Evolutionary conservation across 768 basidiomycete genomes (phyloP).

Genomic region (Pleurotus ostreatus): DNA sequence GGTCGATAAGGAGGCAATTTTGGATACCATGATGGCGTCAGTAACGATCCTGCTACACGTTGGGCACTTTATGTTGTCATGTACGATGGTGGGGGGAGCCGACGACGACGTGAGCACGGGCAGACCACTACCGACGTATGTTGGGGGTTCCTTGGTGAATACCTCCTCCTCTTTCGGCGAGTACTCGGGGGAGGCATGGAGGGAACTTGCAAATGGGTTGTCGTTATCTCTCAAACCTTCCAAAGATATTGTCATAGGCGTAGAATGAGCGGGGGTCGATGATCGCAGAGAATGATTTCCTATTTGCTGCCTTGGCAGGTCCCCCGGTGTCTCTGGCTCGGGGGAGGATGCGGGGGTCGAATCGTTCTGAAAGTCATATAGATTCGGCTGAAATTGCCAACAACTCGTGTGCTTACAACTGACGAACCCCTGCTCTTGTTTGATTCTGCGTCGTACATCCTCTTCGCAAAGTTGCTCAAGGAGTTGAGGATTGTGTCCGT

Average conservation of each 20-base stretch:
- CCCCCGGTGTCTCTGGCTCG: slow-evolving; percentile 4
- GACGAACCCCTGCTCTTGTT: slow-evolving; percentile 2
- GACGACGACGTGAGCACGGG: slow-evolving; percentile 16
- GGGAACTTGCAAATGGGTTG: slow-evolving; percentile 21
- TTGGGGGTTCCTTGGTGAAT: background rate
- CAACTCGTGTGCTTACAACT: too few relatives aligned
- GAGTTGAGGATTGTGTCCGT: slow-evolving; percentile 49
- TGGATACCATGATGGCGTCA: slow-evolving; percentile 29
- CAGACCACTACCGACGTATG: background rate
- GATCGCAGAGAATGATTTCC: background rate
- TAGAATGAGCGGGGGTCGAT: slow-evolving; percentile 5
- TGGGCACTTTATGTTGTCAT: slow-evolving; percentile 38
- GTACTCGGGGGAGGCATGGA: slow-evolving; percentile 17
- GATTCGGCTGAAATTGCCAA: too few relatives aligned
- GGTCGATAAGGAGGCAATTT: slow-evolving; percentile 11
- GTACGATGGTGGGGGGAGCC: slow-evolving; percentile 33
- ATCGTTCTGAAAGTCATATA: background rate
- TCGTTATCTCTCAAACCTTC: slow-evolving; percentile 31
- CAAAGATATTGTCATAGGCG: slow-evolving; percentile 34
- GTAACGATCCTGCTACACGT: slow-evolving; percentile 42
- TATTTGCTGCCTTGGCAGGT: background rate
- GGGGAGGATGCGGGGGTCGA: background rate
- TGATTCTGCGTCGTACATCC: slow-evolving; percentile 49
- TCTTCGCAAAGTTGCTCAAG: slow-evolving; percentile 38
- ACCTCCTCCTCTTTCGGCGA: too few relatives aligned